Conservation (phyloP, 192 early-diverging fungal genomes). For the Geranomyces variabilis region DNA sequence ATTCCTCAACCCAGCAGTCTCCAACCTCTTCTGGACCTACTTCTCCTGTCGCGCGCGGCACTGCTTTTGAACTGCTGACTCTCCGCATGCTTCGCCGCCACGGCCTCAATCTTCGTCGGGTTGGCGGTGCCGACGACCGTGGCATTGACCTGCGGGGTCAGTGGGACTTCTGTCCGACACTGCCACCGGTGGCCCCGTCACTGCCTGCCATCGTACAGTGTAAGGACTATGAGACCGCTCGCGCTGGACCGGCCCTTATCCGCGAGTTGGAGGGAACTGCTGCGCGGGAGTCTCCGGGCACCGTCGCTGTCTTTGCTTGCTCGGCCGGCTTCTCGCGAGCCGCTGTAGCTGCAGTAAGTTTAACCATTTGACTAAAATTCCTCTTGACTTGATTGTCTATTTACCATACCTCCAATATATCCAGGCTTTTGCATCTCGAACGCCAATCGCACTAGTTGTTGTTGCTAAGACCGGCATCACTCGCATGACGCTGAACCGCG, state of each 20-base stretch:
- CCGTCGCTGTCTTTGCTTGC: slow-evolving; percentile 28
- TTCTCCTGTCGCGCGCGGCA: slow-evolving; percentile 34
- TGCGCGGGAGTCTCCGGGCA: slow-evolving; percentile 16
- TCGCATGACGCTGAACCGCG: slow-evolving; percentile 8
- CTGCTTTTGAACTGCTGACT: slow-evolving; percentile 23
- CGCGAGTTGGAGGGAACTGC: slow-evolving; percentile 39
- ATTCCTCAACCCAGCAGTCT: no score
- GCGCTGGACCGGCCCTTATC: slow-evolving; percentile 32
- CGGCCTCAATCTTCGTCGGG: slow-evolving; percentile 21
- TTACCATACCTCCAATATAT: no score
- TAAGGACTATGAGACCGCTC: slow-evolving; percentile 26
- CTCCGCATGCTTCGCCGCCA: neutral
- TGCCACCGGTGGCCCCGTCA: neutral
- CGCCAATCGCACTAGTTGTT: slow-evolving; percentile 22
- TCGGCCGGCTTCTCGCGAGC: slow-evolving; percentile 15
- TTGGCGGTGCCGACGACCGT: slow-evolving; percentile 36
- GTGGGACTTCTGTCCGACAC: neutral
- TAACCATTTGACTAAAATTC: no score
- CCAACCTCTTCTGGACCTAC: neutral
- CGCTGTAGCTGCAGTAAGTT: neutral
- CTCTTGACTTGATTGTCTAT: no score
- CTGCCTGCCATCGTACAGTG: slow-evolving; percentile 39
- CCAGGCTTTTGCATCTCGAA: neutral
- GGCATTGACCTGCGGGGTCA: slow-evolving; percentile 39
- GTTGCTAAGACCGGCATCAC: neutral